Percentiles rank a stretch among this genome's conserved stretches.
Evolutionary conservation across 2,329 filamentous ascomycete genomes (phyloP).

Genomic region (Leptodontidium sp.): DNA sequence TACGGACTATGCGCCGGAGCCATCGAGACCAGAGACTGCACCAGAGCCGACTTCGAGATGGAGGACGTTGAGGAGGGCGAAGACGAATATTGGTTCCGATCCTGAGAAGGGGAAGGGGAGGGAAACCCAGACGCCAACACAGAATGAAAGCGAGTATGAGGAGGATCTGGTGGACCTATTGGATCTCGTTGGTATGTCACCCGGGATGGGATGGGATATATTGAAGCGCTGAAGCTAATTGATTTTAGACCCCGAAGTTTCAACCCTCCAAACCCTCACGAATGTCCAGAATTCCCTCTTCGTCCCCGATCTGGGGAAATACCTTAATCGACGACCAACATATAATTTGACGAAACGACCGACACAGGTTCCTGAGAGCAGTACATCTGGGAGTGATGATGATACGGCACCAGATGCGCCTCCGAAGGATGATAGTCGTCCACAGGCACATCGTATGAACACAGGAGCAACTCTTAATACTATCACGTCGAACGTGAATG

Average conservation of each 20-base stretch:
- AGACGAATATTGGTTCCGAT: constrained; percentile 31
- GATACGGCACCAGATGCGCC: constrained; percentile 22
- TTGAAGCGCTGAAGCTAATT: constrained; percentile 24
- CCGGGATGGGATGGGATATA: too few relatives aligned
- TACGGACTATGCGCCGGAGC: neutral
- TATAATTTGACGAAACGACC: constrained; percentile 71
- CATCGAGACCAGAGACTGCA: neutral
- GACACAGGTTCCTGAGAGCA: constrained; percentile 39
- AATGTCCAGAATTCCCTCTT: constrained; percentile 93
- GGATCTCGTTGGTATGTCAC: constrained; percentile 70
- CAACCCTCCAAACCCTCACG: constrained; percentile 82
- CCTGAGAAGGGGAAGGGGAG: constrained; percentile 10
- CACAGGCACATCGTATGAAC: constrained; percentile 36
- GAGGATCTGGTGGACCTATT: constrained; percentile 71
- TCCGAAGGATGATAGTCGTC: constrained; percentile 21
- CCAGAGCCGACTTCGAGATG: constrained; percentile 17
- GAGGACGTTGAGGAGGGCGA: constrained; percentile 35
- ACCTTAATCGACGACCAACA: constrained; percentile 79
- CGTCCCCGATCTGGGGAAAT: constrained; percentile 79
- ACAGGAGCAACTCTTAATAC: constrained; percentile 54
- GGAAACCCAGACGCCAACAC: constrained; percentile 1
- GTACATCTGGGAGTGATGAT: constrained; percentile 24
- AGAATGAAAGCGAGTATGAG: constrained; percentile 59
- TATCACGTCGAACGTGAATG: constrained; percentile 72
- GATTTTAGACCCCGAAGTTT: constrained; percentile 56